phyloP scores from a whole-genome alignment of 371 early-diverging fungal genomes.

The Rhizomucor miehei region DNA sequence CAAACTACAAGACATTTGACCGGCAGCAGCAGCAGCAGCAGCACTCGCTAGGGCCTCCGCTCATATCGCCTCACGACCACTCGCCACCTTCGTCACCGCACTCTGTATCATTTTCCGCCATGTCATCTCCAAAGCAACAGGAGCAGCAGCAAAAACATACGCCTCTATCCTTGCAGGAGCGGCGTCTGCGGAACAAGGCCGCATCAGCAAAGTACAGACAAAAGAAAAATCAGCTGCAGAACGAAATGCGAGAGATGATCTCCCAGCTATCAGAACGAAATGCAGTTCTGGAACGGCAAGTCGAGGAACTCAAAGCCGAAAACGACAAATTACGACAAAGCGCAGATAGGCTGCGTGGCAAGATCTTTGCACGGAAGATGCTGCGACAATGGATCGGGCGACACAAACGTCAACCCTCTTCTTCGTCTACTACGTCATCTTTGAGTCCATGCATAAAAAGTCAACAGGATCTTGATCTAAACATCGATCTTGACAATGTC shows the following conservation, averaged over 20 bases:
- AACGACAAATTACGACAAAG: slow-evolving; percentile 46
- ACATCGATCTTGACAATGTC: background rate
- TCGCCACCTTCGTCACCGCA: slow-evolving; percentile 27
- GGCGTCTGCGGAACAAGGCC: slow-evolving; percentile 59
- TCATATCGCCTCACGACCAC: slow-evolving; percentile 33
- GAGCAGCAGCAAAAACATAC: background rate
- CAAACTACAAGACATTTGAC: slow-evolving; percentile 15
- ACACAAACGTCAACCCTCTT: slow-evolving; percentile 12
- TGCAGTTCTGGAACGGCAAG: slow-evolving; percentile 45
- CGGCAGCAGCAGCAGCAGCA: slow-evolving; percentile 4
- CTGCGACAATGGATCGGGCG: slow-evolving; percentile 50
- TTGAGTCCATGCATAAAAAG: background rate
- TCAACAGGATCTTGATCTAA: background rate
- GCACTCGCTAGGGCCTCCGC: slow-evolving; percentile 26
- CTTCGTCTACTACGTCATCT: background rate
- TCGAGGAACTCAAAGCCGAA: slow-evolving; percentile 51
- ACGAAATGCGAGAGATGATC: slow-evolving; percentile 59
- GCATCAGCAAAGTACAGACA: slow-evolving; percentile 66
- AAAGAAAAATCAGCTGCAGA: slow-evolving; percentile 61
- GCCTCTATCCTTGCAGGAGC: slow-evolving; percentile 50
- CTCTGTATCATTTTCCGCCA: background rate
- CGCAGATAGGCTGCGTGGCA: slow-evolving; percentile 52
- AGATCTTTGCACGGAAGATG: slow-evolving; percentile 60
- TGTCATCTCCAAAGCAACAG: too few species aligned
- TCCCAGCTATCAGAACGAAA: slow-evolving; percentile 48